phyloP scores from a whole-genome alignment of 2,329 filamentous ascomycete species.

The Penicillium hesseltinei region DNA sequence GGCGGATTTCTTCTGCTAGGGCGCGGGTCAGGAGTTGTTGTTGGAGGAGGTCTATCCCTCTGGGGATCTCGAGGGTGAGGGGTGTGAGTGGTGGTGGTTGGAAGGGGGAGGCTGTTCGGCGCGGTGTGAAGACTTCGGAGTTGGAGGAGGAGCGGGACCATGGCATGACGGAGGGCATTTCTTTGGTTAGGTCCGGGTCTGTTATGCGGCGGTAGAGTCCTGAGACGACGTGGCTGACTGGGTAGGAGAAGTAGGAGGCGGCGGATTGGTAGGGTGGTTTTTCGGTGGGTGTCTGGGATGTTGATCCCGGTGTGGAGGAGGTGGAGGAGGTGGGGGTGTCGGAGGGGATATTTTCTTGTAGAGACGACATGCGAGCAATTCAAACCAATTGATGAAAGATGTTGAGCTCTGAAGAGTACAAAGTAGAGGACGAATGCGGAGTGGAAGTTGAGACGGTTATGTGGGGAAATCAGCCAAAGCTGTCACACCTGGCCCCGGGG shows the following conservation, averaged over 20 bases:
- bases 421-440: background rate
- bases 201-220: conserved; percentile 67
- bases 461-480: conserved; percentile 8
- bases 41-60: conserved; percentile 58
- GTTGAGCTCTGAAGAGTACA: background rate
- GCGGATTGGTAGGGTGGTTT: conserved; percentile 35
- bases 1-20: conserved; percentile 87
- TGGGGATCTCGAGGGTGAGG: conserved; percentile 56
- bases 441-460: conserved; percentile 13
- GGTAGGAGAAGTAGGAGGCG: conserved; percentile 51
- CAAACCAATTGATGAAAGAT: conserved; percentile 4
- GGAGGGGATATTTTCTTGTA: conserved; percentile 17
- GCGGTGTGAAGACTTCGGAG: conserved; percentile 42
- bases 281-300: conserved; percentile 25
- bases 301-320: conserved; percentile 23
- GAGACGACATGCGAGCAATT: conserved; percentile 27
- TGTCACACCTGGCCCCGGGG: background rate
- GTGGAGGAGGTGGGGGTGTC: conserved; percentile 19
- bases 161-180: conserved; percentile 21
- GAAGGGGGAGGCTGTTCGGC: conserved; percentile 71
- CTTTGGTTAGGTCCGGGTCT: conserved; percentile 34
- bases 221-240: conserved; percentile 55
- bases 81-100: conserved; percentile 86
- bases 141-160: conserved; percentile 43
- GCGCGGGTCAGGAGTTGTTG: conserved; percentile 65